These are phyloP conservation scores for Aspergillus vadensis DNA, from an alignment of 2,329 filamentous ascomycete genomes.

Conservation along the genomic window DNA sequence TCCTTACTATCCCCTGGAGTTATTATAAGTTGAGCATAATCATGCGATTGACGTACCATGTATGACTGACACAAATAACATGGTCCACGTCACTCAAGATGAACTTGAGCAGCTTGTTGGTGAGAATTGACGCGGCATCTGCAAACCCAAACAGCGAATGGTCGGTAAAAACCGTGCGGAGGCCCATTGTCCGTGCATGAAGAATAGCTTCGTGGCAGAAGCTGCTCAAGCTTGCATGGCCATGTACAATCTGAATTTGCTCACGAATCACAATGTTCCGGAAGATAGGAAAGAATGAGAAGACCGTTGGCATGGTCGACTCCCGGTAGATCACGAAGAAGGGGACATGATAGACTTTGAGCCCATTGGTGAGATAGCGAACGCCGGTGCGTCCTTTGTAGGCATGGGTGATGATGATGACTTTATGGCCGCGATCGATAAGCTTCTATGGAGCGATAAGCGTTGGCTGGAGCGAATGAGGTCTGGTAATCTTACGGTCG, in stretches of 20 bases:
- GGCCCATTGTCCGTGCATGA: slow-evolving; percentile 92
- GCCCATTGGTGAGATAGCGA: slow-evolving; percentile 92
- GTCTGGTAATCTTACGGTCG: slow-evolving; percentile 57
- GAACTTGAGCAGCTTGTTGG: slow-evolving; percentile 97
- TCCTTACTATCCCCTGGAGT: slow-evolving; percentile 69
- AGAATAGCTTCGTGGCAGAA: slow-evolving; percentile 93
- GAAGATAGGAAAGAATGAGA: slow-evolving; percentile 98
- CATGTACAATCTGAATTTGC: slow-evolving; percentile 94
- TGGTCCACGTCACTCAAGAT: slow-evolving; percentile 95
- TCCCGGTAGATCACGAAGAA: slow-evolving; percentile 95
- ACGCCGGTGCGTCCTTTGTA: slow-evolving; percentile 89
- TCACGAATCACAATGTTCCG: slow-evolving; percentile 94
- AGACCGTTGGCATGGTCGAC: slow-evolving; percentile 92
- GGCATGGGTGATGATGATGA: slow-evolving; percentile 95
- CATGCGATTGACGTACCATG: slow-evolving; percentile 63
- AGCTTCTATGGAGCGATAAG: slow-evolving; percentile 64
- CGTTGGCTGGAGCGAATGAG: not conserved
- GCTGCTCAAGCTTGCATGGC: slow-evolving; percentile 91
- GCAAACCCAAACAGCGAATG: slow-evolving; percentile 97
- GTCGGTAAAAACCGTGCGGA: slow-evolving; percentile 95
- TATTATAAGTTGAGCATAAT: not conserved
- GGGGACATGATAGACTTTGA: slow-evolving; percentile 97
- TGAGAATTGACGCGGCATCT: slow-evolving; percentile 91
- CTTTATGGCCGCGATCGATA: slow-evolving; percentile 95
- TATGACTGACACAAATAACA: slow-evolving; percentile 97